These are phyloP conservation scores for Tanozyma kutaoensis DNA, from an alignment of 805 yeast genomes.

Conservation along the genomic window DNA sequence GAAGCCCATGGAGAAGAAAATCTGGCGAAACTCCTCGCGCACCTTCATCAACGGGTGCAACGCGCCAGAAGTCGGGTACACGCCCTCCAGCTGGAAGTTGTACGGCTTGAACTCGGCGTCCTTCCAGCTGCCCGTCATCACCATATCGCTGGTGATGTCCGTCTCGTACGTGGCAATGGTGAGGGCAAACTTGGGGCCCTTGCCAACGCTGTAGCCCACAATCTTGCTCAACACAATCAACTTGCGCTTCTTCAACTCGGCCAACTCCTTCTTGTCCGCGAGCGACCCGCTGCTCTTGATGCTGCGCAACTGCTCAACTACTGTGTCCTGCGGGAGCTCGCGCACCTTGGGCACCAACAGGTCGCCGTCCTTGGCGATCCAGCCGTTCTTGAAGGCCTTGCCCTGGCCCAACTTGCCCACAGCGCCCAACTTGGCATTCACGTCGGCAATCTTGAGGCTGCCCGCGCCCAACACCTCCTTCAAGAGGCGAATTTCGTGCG, in stretches of 20 bases:
- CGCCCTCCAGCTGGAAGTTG: slow-evolving; percentile 93
- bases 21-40: slow-evolving; percentile 94
- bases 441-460: slow-evolving; percentile 73
- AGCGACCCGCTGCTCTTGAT: slow-evolving; percentile 45
- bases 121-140: slow-evolving; percentile 72
- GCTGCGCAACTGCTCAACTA: slow-evolving; percentile 48
- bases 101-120: slow-evolving; percentile 81
- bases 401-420: slow-evolving; percentile 92
- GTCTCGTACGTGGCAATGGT: slow-evolving; percentile 77
- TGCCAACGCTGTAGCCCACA: slow-evolving; percentile 60
- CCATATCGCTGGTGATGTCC: slow-evolving; percentile 90
- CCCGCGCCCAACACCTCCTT: slow-evolving; percentile 63
- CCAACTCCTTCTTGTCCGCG: slow-evolving; percentile 49
- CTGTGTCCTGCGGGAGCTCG: slow-evolving; percentile 49
- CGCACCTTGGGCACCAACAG: slow-evolving; percentile 51
- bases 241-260: slow-evolving; percentile 91
- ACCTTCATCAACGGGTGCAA: slow-evolving; percentile 94
- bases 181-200: slow-evolving; percentile 77
- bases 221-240: slow-evolving; percentile 58
- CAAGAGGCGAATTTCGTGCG: slow-evolving; percentile 79
- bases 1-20: slow-evolving; percentile 96
- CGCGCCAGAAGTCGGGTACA: slow-evolving; percentile 77
- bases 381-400: slow-evolving; percentile 92
- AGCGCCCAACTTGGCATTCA: slow-evolving; percentile 56
- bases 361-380: slow-evolving; percentile 87